These are phyloP conservation scores for Myriangium duriaei DNA, from an alignment of 2,329 filamentous ascomycete species.

Conservation along the genomic window DNA sequence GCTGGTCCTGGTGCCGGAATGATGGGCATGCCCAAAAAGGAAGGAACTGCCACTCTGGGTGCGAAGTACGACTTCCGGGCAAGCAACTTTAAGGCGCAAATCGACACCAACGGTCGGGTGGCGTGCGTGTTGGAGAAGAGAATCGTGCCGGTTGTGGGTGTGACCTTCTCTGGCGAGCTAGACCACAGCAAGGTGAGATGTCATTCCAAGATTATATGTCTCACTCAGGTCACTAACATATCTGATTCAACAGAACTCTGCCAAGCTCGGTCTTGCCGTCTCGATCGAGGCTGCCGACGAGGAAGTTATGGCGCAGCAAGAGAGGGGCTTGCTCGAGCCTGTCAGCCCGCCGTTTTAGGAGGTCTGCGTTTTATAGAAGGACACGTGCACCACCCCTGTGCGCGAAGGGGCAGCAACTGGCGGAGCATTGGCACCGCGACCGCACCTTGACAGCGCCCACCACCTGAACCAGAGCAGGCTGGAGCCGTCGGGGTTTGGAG, in stretches of 20 bases:
- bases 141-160: constrained; percentile 78
- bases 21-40: constrained; percentile 64
- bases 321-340: constrained; percentile 36
- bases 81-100: constrained; percentile 88
- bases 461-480: constrained; percentile 3
- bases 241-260: constrained; percentile 55
- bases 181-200: constrained; percentile 91
- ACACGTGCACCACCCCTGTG: constrained; percentile 3
- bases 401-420: background rate
- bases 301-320: constrained; percentile 77
- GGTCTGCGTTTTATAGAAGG: constrained; percentile 5
- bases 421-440: background rate
- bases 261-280: constrained; percentile 88
- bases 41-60: constrained; percentile 81
- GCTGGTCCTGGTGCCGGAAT: constrained; percentile 51
- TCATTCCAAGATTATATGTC: constrained; percentile 14
- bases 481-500: constrained; percentile 3
- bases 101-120: constrained; percentile 90
- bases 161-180: constrained; percentile 93
- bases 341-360: constrained; percentile 38
- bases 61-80: constrained; percentile 98
- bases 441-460: constrained; percentile 5
- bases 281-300: constrained; percentile 78
- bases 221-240: constrained; percentile 12
- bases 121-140: constrained; percentile 91